Conservation (phyloP, 495 filamentous ascomycete genomes). For the Diplogelasinospora grovesii region DNA sequence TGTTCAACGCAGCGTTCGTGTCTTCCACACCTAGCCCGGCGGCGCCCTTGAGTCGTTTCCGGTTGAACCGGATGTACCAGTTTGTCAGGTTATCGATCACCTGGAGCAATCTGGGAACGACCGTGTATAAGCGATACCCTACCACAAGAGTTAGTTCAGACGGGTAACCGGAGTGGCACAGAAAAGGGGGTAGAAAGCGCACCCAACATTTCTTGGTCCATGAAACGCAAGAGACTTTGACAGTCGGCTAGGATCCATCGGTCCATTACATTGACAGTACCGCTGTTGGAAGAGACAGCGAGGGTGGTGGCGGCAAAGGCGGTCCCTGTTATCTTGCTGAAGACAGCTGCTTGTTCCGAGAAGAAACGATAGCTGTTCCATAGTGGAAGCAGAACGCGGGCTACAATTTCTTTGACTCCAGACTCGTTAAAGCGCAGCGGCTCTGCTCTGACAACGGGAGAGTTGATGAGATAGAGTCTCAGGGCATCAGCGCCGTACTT, state of each 20-base stretch:
- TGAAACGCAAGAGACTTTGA: constrained; percentile 85
- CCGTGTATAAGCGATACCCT: constrained; percentile 85
- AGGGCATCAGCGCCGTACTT: constrained; percentile 92
- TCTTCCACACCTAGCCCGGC: constrained; percentile 71
- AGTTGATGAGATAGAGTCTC: constrained; percentile 93
- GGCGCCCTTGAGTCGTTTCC: constrained; percentile 91
- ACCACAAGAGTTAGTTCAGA: no score
- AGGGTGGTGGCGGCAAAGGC: constrained; percentile 76
- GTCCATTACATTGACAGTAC: constrained; percentile 92
- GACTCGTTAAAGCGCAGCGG: constrained; percentile 85
- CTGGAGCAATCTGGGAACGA: constrained; percentile 79
- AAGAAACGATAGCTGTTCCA: constrained; percentile 99
- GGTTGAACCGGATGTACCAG: constrained; percentile 99
- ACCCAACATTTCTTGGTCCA: constrained; percentile 90
- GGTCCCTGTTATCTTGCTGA: constrained; percentile 79
- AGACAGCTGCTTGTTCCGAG: constrained; percentile 79
- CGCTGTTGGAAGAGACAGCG: constrained; percentile 59
- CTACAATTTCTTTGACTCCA: constrained; percentile 93
- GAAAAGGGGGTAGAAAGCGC: constrained; percentile 18
- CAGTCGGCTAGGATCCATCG: constrained; percentile 91
- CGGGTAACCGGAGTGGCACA: constrained; percentile 12
- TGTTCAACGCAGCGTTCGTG: constrained; percentile 85
- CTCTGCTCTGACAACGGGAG: constrained; percentile 90
- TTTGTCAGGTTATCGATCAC: constrained; percentile 96
- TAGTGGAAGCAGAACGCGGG: constrained; percentile 88